Evolutionary conservation across 2,329 filamentous ascomycete genomes (phyloP).

Genomic region (Chaetothyriales sp.): DNA sequence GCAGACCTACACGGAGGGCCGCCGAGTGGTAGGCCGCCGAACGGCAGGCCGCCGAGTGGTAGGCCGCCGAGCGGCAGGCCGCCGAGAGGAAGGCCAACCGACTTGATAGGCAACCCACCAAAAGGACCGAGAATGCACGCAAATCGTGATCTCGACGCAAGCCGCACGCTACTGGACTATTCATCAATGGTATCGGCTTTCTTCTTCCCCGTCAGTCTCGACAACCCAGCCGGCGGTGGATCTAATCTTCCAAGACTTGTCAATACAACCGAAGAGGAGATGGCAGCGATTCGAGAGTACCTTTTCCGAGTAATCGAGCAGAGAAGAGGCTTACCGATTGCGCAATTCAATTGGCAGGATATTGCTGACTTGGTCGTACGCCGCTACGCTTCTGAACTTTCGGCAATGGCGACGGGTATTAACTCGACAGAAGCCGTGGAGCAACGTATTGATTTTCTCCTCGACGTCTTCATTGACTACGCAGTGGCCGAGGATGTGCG

Average conservation of each 20-base stretch:
- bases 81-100: slow-evolving; percentile 37
- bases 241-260: slow-evolving; percentile 28
- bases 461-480: background rate
- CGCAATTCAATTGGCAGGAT: slow-evolving; percentile 49
- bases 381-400: slow-evolving; percentile 46
- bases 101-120: no score
- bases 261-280: slow-evolving; percentile 23
- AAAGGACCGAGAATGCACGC: slow-evolving; percentile 27
- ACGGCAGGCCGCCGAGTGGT: background rate
- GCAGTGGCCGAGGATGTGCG: background rate
- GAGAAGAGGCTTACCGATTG: background rate
- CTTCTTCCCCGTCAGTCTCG: slow-evolving; percentile 2
- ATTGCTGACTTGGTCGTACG: slow-evolving; percentile 52
- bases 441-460: background rate
- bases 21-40: background rate
- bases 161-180: background rate
- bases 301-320: background rate
- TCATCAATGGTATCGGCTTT: background rate
- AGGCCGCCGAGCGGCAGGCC: background rate
- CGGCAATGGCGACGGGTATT: background rate
- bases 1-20: background rate
- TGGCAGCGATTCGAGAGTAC: slow-evolving; percentile 22
- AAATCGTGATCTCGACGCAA: slow-evolving; percentile 21
- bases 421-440: background rate
- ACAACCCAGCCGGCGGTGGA: slow-evolving; percentile 20